phyloP scores from a whole-genome alignment of 768 basidiomycete genomes.

The Artomyces pyxidatus region DNA sequence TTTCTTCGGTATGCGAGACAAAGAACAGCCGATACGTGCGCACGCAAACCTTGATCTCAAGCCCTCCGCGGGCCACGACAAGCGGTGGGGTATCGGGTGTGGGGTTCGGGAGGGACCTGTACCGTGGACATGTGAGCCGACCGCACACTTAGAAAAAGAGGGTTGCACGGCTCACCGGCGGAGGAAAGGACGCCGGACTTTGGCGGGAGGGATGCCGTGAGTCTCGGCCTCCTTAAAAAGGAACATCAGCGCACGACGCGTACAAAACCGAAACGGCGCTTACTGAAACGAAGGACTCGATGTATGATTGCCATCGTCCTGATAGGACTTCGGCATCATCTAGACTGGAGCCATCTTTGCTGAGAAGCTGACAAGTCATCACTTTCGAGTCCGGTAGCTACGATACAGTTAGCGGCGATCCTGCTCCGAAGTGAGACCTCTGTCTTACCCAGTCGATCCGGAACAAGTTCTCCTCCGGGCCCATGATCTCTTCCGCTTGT shows the following conservation, averaged over 20 bases:
- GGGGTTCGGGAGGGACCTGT: constrained; percentile 33
- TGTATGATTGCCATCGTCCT: constrained; percentile 73
- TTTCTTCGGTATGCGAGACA: constrained; percentile 60
- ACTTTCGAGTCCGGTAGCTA: constrained; percentile 60
- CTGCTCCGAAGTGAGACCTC: constrained; percentile 3
- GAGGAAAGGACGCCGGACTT: constrained; percentile 54
- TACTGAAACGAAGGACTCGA: constrained; percentile 69
- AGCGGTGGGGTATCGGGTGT: background rate
- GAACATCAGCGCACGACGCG: background rate
- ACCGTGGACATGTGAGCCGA: constrained; percentile 21
- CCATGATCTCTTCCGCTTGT: constrained; percentile 60
- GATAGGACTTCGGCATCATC: constrained; percentile 73
- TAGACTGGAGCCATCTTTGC: constrained; percentile 68
- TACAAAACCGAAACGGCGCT: constrained; percentile 11
- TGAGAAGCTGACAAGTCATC: constrained; percentile 67
- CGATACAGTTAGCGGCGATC: no score
- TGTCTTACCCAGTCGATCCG: constrained; percentile 77
- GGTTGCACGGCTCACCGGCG: constrained; percentile 38
- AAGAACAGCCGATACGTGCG: constrained; percentile 78
- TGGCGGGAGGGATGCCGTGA: constrained; percentile 39
- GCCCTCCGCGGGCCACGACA: constrained; percentile 34
- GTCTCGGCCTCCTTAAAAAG: constrained; percentile 46
- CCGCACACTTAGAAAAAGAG: constrained; percentile 25
- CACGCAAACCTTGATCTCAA: constrained; percentile 83
- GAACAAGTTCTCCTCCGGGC: constrained; percentile 73